Base-by-base conservation (phyloP, 1,284 basidiomycete species). In the Cutaneotrichosporon curvatum region DNA sequence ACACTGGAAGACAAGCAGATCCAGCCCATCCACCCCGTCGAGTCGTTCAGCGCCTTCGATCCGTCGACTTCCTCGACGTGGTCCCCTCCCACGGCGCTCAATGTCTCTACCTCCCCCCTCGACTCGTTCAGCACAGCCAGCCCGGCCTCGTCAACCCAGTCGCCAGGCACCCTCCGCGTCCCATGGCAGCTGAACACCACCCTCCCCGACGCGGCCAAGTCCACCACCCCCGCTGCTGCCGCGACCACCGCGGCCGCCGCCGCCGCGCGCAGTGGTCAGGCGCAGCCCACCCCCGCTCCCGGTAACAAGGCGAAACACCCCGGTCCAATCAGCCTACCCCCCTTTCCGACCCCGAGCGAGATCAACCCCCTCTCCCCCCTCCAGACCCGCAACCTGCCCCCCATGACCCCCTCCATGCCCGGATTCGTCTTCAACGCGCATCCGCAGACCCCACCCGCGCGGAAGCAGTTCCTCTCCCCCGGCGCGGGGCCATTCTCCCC, bases 381-480 rank as follows among this genome's bases (percentile, higher is more conserved):
- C n/a, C 65, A 66, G 25, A 62, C 57, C 1, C 50, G 70, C 14
- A 62, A 60, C 16, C 54, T 73, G 22, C 68, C 72, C 10, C 66
- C 71, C 5, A 71, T 73, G 70, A 73, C 72, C 4, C 72, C 72
- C 7, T 67, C 63, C 4, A 73, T 73, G 72, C 72, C 72, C 4
- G 67, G 70, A 11, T 73, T 71, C 47, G 66, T 70, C 5, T 72
- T 73, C 57, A 65, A 70, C 40, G 64, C 65, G 7, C 68, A 65
- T 38, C 70, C 71, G 2, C 63, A 67, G 22, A 73, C 72, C 2
- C 72, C 72, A 6, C 67, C 67, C 11, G 40, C 67, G 10, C 60
- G 62, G 1, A 62, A 62, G 25, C 54, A 53, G 9, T 68, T 69
- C 58, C 52, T 71, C 5, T 65, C 64, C 1, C 59, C 63, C 0